A percentile compares a stretch with the other conserved stretches of the same genome.
phyloP scores from a whole-genome alignment of 345 rosid genomes.

The Pelargonium nanum region DNA sequence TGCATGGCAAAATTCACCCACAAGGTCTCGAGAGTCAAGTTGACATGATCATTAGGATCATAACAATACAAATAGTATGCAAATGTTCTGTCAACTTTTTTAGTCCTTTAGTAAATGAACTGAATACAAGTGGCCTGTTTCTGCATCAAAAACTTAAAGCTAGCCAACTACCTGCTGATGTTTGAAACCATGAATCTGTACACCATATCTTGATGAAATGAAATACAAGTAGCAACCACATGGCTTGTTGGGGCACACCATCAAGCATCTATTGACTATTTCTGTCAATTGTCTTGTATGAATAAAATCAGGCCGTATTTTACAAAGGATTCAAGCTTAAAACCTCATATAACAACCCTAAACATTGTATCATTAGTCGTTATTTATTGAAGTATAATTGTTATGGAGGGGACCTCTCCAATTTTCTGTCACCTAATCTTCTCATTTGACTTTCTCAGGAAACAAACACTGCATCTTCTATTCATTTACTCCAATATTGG shows the following conservation, averaged over 20 bases:
- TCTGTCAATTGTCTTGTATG: not conserved
- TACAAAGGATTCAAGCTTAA: not conserved
- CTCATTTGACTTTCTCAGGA: not conserved
- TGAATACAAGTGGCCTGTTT: no score
- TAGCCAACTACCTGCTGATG: not conserved
- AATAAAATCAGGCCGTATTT: not conserved
- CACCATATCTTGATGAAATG: not conserved
- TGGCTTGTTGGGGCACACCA: not conserved
- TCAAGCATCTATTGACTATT: not conserved
- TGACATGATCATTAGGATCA: no score
- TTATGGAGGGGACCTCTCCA: not conserved
- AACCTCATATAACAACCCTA: no score
- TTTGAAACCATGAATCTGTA: not conserved
- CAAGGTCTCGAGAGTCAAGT: no score
- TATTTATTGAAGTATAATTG: no score
- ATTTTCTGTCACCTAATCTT: not conserved
- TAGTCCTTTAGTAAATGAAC: no score
- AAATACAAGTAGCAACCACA: no score
- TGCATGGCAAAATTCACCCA: no score
- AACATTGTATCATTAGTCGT: no score
- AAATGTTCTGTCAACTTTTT: not conserved
- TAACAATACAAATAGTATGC: no score
- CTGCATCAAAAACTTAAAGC: not conserved
- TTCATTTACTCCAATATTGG: not conserved
- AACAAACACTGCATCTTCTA: not conserved